These are phyloP conservation scores for Cladosporium oxysporum DNA, from an alignment of 2,329 filamentous ascomycete species.

Conservation along the genomic window DNA sequence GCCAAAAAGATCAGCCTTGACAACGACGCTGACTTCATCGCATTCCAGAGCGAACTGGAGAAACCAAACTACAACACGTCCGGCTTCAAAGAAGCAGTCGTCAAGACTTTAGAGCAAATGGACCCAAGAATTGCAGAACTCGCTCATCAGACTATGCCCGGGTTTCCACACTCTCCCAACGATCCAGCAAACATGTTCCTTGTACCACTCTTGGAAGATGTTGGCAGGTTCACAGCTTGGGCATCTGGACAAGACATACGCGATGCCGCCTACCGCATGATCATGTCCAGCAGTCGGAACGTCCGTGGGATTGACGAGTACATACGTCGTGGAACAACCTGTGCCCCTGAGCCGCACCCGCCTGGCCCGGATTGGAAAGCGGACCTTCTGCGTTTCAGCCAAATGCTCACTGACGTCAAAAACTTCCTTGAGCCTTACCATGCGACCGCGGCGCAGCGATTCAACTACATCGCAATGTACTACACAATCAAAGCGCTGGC, in stretches of 20 bases:
- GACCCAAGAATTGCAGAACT: constrained; percentile 54
- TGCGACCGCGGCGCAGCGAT: constrained; percentile 12
- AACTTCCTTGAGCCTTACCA: constrained; percentile 15
- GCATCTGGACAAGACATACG: constrained; percentile 41
- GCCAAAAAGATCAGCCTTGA: neutral
- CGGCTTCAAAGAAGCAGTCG: neutral
- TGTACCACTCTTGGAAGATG: constrained; percentile 59
- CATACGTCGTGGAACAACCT: constrained; percentile 38
- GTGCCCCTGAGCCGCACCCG: constrained; percentile 25
- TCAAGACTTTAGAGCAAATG: constrained; percentile 31
- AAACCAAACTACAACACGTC: constrained; percentile 20
- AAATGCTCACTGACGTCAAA: constrained; percentile 16
- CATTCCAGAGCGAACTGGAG: constrained; percentile 22
- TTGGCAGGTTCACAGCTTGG: constrained; percentile 47
- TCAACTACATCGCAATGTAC: constrained; percentile 23
- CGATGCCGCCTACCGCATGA: constrained; percentile 41
- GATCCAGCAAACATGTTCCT: constrained; percentile 59
- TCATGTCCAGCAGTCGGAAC: constrained; percentile 26
- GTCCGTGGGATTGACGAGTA: constrained; percentile 40
- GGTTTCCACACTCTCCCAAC: constrained; percentile 21
- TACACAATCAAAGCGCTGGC: constrained; percentile 23
- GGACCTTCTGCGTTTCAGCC: neutral
- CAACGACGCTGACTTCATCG: neutral
- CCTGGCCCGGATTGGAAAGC: constrained; percentile 2
- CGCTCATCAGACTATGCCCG: constrained; percentile 46